Percentiles rank a stretch among this genome's conserved stretches.
Conservation (phyloP, 2,329 filamentous ascomycete species). For the Dendrostoma leiphaemia region DNA sequence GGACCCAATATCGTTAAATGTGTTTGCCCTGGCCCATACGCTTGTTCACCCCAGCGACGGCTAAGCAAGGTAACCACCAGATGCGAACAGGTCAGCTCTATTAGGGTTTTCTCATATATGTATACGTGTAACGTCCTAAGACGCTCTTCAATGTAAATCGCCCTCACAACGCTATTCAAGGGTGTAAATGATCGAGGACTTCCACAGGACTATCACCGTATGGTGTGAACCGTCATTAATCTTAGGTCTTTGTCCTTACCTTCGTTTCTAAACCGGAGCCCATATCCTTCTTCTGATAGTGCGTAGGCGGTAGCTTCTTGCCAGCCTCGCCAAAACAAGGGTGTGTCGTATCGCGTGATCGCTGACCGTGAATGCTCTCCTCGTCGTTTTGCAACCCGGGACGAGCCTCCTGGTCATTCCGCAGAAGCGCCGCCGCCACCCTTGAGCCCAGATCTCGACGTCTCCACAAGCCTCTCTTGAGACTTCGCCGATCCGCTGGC, state of each 20-base stretch:
- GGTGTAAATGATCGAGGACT: neutral
- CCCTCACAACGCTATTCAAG: neutral
- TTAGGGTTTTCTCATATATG: neutral
- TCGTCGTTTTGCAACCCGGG: neutral
- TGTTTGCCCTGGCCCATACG: too few species aligned
- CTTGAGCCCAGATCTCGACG: neutral
- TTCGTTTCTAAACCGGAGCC: neutral
- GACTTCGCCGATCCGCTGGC: constrained; percentile 8
- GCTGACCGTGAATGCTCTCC: neutral
- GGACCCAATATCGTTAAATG: neutral
- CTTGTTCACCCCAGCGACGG: too few species aligned
- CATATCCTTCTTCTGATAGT: neutral
- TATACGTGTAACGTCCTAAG: neutral
- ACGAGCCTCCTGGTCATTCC: too few species aligned
- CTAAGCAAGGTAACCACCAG: too few species aligned
- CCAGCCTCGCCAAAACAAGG: constrained; percentile 9
- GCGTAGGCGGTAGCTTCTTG: constrained; percentile 12
- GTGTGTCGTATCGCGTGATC: neutral
- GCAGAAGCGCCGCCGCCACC: neutral
- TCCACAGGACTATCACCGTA: neutral
- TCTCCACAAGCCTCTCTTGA: neutral
- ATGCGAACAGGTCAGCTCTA: neutral
- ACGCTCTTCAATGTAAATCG: neutral
- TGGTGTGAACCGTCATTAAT: constrained; percentile 5
- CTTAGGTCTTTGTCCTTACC: neutral